These are phyloP conservation scores for Warburgia ugandensis DNA, from an alignment of 164 flowering plant species.

Conservation along the genomic window DNA sequence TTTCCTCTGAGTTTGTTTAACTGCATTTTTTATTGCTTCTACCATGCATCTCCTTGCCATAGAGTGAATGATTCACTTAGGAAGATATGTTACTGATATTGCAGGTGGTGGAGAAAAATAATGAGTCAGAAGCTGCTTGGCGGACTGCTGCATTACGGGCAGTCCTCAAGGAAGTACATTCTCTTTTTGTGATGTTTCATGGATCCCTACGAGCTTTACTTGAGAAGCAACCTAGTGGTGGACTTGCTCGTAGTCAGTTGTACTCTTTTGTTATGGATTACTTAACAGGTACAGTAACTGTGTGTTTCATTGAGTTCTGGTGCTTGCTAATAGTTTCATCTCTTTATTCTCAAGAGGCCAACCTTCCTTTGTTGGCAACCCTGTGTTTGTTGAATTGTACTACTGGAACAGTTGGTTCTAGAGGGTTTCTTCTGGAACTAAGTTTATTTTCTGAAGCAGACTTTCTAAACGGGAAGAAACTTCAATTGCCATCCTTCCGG, in stretches of 20 bases:
- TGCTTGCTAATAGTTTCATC: slow-evolving; percentile 61
- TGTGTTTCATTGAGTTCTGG: slow-evolving; percentile 16
- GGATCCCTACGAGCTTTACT: slow-evolving; percentile 80
- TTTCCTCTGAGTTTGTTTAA: too few relatives aligned
- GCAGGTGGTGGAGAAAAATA: slow-evolving; percentile 83
- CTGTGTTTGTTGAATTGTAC: too few relatives aligned
- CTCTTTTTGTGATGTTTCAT: slow-evolving; percentile 86
- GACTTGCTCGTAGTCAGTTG: slow-evolving; percentile 57
- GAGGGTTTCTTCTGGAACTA: too few relatives aligned
- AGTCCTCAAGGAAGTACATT: slow-evolving; percentile 87
- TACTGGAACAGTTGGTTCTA: too few relatives aligned
- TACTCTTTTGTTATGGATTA: slow-evolving; percentile 80
- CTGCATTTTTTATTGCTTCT: too few relatives aligned
- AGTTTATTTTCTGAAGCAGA: slow-evolving; percentile 61
- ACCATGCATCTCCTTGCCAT: too few relatives aligned
- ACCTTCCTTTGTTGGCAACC: too few relatives aligned
- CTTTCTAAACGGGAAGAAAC: slow-evolving; percentile 74
- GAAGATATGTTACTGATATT: slow-evolving; percentile 9
- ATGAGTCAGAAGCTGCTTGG: slow-evolving; percentile 72
- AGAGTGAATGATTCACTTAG: slow-evolving; percentile 4
- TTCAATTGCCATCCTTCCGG: slow-evolving; percentile 82
- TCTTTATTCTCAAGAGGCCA: too few relatives aligned
- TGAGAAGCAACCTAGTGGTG: slow-evolving; percentile 84
- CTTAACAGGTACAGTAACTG: slow-evolving; percentile 53
- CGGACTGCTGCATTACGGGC: slow-evolving; percentile 57